Percentiles rank a stretch among this genome's conserved stretches.
Evolutionary conservation across 345 rosid species (phyloP).

Genomic region (Camelina laxa): DNA sequence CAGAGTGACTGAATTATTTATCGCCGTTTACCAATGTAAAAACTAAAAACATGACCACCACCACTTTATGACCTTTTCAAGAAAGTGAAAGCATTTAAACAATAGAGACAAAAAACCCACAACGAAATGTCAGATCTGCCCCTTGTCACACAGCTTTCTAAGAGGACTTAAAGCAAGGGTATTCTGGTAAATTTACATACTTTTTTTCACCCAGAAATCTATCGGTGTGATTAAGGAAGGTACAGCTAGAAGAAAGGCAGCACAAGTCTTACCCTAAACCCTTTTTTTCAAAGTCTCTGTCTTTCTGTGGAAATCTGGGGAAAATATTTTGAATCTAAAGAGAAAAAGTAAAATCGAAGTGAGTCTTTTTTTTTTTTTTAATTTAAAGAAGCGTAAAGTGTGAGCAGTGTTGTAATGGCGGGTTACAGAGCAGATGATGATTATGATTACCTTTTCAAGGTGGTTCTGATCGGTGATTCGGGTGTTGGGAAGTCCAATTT

Average conservation of each 20-base stretch:
- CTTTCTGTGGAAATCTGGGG: conserved; percentile 14
- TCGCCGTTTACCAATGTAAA: conserved; percentile 39
- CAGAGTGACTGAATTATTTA: conserved; percentile 11
- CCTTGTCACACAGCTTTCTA: neutral
- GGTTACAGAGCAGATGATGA: conserved; percentile 95
- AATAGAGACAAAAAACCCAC: neutral
- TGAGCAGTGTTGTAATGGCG: conserved; percentile 55
- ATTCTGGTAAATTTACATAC: neutral
- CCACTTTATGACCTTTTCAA: conserved; percentile 37
- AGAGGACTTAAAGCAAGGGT: neutral
- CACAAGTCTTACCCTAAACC: conserved; percentile 39
- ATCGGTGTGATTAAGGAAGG: conserved; percentile 28
- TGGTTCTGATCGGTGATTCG: conserved; percentile 89
- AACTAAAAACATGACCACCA: conserved; percentile 42
- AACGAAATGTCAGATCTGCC: conserved; percentile 18
- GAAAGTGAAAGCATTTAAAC: conserved; percentile 27
- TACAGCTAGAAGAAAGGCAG: conserved; percentile 33
- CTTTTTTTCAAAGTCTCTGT: conserved; percentile 21
- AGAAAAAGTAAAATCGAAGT: conserved; percentile 17
- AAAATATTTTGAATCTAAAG: conserved; percentile 31
- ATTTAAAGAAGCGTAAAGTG: neutral
- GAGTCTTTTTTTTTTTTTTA: no score
- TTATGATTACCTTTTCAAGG: conserved; percentile 91
- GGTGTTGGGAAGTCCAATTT: conserved; percentile 96
- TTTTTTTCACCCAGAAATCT: conserved; percentile 12